phyloP scores from a whole-genome alignment of 169 alveolate species.

The Plasmodium gallinaceum region DNA sequence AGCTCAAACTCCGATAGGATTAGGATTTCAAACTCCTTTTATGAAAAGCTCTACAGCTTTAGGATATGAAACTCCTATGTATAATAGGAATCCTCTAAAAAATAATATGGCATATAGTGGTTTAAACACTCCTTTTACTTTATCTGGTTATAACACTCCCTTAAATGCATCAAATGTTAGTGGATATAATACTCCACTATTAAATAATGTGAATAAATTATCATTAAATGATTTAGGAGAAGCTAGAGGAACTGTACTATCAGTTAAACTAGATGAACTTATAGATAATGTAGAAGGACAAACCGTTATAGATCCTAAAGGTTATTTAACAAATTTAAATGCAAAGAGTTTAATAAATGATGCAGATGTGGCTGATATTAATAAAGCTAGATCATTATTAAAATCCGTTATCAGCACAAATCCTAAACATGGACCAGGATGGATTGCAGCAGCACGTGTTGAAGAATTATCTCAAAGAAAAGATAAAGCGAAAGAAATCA shows the following conservation, averaged over 20 bases:
- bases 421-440: constrained; percentile 97
- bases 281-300: constrained; percentile 95
- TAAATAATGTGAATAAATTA: constrained; percentile 20
- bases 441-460: constrained; percentile 99
- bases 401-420: constrained; percentile 93
- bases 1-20: constrained; percentile 89
- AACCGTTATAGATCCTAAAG: constrained; percentile 96
- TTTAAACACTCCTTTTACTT: constrained; percentile 27
- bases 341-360: constrained; percentile 84
- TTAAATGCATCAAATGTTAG: constrained; percentile 81
- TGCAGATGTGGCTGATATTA: constrained; percentile 95
- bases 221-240: constrained; percentile 92
- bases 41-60: constrained; percentile 9
- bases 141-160: constrained; percentile 74
- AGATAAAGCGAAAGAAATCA: constrained; percentile 96
- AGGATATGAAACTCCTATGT: constrained; percentile 59
- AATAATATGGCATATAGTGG: constrained; percentile 17
- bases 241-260: constrained; percentile 95
- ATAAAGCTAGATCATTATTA: constrained; percentile 93
- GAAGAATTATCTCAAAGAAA: constrained; percentile 96
- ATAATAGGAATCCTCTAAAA: constrained; percentile 5
- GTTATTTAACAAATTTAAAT: constrained; percentile 94
- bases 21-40: constrained; percentile 87
- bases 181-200: constrained; percentile 82
- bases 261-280: constrained; percentile 94